These are phyloP conservation scores for Stagonosporopsis rhizophila DNA, from an alignment of 2,329 filamentous ascomycete species.

Conservation along the genomic window DNA sequence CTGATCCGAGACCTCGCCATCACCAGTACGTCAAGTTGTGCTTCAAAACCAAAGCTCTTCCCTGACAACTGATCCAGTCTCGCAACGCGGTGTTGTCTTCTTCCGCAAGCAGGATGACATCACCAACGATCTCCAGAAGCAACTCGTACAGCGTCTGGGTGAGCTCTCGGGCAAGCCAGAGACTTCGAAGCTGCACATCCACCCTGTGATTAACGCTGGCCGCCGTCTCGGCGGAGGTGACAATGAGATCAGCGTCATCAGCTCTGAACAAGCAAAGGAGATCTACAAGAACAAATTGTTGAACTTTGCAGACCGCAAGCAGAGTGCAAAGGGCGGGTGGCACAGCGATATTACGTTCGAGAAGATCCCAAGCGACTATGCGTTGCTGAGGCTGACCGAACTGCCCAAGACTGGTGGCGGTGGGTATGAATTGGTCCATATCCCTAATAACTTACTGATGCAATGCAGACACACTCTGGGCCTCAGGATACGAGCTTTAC, in stretches of 20 bases:
- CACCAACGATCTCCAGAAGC: conserved; percentile 61
- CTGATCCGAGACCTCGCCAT: conserved; percentile 69
- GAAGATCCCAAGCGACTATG: conserved; percentile 49
- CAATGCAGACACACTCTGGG: conserved; percentile 44
- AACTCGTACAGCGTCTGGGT: conserved; percentile 62
- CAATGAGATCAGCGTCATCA: conserved; percentile 50
- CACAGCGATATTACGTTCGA: conserved; percentile 57
- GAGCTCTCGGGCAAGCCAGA: conserved; percentile 64
- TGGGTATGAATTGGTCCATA: not conserved
- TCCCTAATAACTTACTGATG: not conserved
- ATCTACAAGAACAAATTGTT: conserved; percentile 39
- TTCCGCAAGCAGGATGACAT: conserved; percentile 62
- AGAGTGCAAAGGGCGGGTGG: conserved; percentile 61
- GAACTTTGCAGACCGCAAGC: conserved; percentile 38
- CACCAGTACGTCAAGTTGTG: conserved; percentile 32
- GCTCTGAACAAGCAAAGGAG: conserved; percentile 44
- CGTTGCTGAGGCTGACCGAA: conserved; percentile 44
- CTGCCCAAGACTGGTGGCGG: conserved; percentile 42
- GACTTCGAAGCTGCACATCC: conserved; percentile 66
- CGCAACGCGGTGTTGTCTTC: conserved; percentile 62
- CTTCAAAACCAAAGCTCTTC: too few species aligned
- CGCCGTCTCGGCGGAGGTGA: conserved; percentile 32
- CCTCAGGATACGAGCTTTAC: conserved; percentile 54
- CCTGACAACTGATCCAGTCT: conserved; percentile 45
- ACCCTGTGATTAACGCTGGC: conserved; percentile 61